Conservation (phyloP, 768 basidiomycete species). For the Hortiboletus campestris region DNA sequence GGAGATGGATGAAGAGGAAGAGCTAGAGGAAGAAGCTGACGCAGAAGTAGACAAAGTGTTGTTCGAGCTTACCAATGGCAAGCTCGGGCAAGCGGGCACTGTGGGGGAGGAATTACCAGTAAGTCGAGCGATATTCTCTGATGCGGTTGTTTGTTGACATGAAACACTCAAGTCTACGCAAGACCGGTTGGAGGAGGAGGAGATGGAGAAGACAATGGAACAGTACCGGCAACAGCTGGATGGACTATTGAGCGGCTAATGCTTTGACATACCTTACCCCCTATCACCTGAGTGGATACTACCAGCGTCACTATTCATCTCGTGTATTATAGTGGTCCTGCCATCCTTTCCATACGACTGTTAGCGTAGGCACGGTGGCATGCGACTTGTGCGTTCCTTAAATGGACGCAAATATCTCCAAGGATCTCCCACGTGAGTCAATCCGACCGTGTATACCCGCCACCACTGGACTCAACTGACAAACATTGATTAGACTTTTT, state of each 20-base stretch:
- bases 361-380: background rate
- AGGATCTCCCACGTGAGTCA: constrained; percentile 17
- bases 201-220: constrained; percentile 86
- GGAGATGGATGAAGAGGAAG: constrained; percentile 91
- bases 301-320: background rate
- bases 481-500: constrained; percentile 3
- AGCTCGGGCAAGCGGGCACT: constrained; percentile 81
- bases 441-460: constrained; percentile 28
- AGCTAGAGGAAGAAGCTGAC: constrained; percentile 94
- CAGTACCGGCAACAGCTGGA: constrained; percentile 87
- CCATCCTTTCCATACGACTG: background rate
- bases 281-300: background rate
- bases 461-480: background rate
- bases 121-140: constrained; percentile 30
- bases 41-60: constrained; percentile 96
- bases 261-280: constrained; percentile 13
- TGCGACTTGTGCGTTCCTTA: constrained; percentile 2
- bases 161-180: constrained; percentile 47
- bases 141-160: constrained; percentile 6
- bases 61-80: constrained; percentile 93
- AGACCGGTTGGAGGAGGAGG: constrained; percentile 70
- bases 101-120: constrained; percentile 77
- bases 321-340: constrained; percentile 8
- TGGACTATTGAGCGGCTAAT: constrained; percentile 65
- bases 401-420: constrained; percentile 1